Evolutionary conservation across 2,329 filamentous ascomycete genomes (phyloP).

Genomic region (Diaporthe amygdali): DNA sequence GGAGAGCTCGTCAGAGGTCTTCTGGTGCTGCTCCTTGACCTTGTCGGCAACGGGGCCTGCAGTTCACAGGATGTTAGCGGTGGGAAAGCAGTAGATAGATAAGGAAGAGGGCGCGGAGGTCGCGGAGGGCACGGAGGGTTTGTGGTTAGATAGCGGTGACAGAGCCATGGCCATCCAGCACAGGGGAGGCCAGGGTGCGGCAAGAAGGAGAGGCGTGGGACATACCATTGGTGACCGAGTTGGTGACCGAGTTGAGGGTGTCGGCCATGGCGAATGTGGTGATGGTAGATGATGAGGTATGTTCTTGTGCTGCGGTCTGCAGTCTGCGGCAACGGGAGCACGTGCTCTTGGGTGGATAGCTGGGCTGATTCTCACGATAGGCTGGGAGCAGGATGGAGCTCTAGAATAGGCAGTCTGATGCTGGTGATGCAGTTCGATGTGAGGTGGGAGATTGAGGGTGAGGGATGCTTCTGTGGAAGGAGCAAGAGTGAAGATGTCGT

Average conservation of each 20-base stretch:
- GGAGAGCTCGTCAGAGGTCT: conserved; percentile 61
- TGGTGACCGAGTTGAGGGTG: conserved; percentile 30
- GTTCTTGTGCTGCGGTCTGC: conserved; percentile 29
- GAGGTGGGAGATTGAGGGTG: background rate
- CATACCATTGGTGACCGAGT: conserved; percentile 47
- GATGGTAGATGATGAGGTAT: conserved; percentile 25
- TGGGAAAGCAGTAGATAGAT: background rate
- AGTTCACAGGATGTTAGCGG: conserved; percentile 21
- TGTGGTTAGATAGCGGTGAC: background rate
- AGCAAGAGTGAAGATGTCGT: conserved; percentile 4
- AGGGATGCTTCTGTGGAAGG: conserved; percentile 5
- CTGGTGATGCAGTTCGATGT: conserved; percentile 16
- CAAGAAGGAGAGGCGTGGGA: conserved; percentile 41
- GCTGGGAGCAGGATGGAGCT: background rate
- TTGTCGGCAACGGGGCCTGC: conserved; percentile 65
- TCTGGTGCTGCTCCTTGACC: conserved; percentile 60
- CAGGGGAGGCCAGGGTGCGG: background rate
- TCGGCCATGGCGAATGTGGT: conserved; percentile 46
- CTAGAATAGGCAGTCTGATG: background rate
- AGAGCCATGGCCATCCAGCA: background rate
- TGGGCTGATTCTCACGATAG: background rate
- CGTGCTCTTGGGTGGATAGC: conserved; percentile 14
- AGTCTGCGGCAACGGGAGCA: background rate
- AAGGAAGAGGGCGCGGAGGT: background rate
- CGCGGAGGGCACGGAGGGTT: background rate